phyloP scores from a whole-genome alignment of 225 moss, liverwort and hornwort genomes.

The Lunularia cruciata region DNA sequence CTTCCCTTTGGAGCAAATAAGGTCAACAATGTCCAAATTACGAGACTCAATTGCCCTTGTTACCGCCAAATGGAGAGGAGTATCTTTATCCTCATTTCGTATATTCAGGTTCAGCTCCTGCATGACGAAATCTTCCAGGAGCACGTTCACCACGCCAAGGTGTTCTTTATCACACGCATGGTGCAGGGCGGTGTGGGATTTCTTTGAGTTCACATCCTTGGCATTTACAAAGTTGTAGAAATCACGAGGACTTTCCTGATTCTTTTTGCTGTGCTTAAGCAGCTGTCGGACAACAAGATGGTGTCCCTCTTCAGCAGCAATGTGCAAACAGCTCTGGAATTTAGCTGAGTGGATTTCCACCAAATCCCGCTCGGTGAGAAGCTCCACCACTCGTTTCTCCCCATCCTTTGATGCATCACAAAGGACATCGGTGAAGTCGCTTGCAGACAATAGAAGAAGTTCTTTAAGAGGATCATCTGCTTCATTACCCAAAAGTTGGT shows the following conservation, averaged over 20 bases:
- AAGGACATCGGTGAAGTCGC: background rate
- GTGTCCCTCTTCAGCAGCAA: background rate
- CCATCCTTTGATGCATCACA: background rate
- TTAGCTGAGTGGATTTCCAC: background rate
- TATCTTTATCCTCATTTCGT: conserved; percentile 2
- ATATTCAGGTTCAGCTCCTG: conserved; percentile 10
- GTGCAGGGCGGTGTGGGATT: conserved; percentile 4
- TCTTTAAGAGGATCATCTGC: conserved; percentile 4
- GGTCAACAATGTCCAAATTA: conserved; percentile 12
- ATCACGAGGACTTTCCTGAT: background rate
- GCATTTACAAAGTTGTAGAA: background rate
- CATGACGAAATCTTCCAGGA: background rate
- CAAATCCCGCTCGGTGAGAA: conserved; percentile 8
- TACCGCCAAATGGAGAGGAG: conserved; percentile 20
- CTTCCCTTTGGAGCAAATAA: conserved; percentile 15
- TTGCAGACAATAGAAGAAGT: background rate
- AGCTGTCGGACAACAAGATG: background rate
- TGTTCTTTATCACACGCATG: background rate
- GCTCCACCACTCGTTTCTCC: conserved; percentile 16
- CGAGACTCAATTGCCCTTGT: background rate
- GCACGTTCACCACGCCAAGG: background rate
- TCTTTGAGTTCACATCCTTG: background rate
- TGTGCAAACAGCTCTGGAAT: background rate
- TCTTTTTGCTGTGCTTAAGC: conserved; percentile 7
- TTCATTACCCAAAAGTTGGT: background rate